Conservation (phyloP, 176 grass and related monocot genomes). For the Phoenix dactylifera region DNA sequence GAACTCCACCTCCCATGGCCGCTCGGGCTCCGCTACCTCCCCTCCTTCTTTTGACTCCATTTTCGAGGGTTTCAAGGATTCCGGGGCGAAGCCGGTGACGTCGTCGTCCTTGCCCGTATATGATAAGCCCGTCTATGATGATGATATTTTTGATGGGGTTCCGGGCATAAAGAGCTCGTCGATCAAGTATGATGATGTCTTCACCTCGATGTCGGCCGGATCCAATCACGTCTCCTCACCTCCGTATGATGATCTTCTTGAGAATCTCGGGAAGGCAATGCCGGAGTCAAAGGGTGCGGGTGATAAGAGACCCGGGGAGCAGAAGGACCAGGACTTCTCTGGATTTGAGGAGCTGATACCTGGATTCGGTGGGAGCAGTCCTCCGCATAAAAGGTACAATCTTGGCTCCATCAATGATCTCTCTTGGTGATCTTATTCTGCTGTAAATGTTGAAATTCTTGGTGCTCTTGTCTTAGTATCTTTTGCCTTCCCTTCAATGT, state of each 20-base stretch:
- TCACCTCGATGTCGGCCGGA: constrained; percentile 14
- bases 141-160: constrained; percentile 39
- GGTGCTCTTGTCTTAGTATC: no score
- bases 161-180: constrained; percentile 28
- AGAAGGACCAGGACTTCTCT: constrained; percentile 17
- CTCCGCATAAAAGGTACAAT: constrained; percentile 31
- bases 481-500: no score
- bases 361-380: constrained; percentile 48
- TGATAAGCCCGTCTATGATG: constrained; percentile 36
- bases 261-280: constrained; percentile 33
- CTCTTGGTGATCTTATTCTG: no score
- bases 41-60: constrained; percentile 25
- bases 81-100: constrained; percentile 2
- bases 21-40: not conserved
- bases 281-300: constrained; percentile 1
- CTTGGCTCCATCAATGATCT: not conserved
- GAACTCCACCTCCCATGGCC: constrained; percentile 10
- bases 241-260: constrained; percentile 63
- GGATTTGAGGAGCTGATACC: constrained; percentile 76
- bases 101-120: constrained; percentile 15
- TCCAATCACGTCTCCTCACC: constrained; percentile 23
- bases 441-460: no score
- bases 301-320: constrained; percentile 15
- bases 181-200: constrained; percentile 53
- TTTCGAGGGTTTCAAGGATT: constrained; percentile 16